These are phyloP conservation scores for Circinella minor DNA, from an alignment of 371 early-diverging fungal genomes.

Conservation along the genomic window DNA sequence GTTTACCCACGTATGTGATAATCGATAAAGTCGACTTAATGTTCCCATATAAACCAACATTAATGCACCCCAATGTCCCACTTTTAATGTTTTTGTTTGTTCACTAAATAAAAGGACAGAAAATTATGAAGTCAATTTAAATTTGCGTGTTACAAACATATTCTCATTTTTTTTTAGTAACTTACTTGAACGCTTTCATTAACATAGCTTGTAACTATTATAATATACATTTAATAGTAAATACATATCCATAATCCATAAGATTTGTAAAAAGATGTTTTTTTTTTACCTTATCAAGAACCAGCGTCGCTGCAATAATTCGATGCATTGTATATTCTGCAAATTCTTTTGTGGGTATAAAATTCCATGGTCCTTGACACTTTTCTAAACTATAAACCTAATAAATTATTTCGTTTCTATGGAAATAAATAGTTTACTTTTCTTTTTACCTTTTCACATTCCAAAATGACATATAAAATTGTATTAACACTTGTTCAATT, in stretches of 20 bases:
- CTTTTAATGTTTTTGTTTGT: constrained; percentile 33
- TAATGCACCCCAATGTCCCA: constrained; percentile 45
- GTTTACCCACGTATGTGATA: constrained; percentile 30
- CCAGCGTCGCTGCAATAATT: constrained; percentile 34
- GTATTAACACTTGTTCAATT: constrained; percentile 31
- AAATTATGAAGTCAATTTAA: not conserved
- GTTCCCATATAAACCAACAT: constrained; percentile 42
- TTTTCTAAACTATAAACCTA: constrained; percentile 24
- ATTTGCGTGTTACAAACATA: not conserved
- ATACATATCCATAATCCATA: too few species aligned
- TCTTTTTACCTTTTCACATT: constrained; percentile 31
- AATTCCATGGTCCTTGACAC: constrained; percentile 33
- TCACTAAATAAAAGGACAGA: constrained; percentile 20
- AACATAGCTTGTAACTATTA: constrained; percentile 28
- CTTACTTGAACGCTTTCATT: constrained; percentile 31
- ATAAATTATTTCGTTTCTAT: not conserved
- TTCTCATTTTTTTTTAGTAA: not conserved
- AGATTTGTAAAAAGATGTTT: not conserved
- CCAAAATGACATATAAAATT: constrained; percentile 41
- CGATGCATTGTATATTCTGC: constrained; percentile 45
- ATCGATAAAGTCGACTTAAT: constrained; percentile 36
- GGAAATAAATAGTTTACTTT: not conserved
- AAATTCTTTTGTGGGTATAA: constrained; percentile 42
- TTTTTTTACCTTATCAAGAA: constrained; percentile 38
- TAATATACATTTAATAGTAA: not conserved